Conservation (phyloP, 306 rosid species). For the Lathyrus sativus region DNA sequence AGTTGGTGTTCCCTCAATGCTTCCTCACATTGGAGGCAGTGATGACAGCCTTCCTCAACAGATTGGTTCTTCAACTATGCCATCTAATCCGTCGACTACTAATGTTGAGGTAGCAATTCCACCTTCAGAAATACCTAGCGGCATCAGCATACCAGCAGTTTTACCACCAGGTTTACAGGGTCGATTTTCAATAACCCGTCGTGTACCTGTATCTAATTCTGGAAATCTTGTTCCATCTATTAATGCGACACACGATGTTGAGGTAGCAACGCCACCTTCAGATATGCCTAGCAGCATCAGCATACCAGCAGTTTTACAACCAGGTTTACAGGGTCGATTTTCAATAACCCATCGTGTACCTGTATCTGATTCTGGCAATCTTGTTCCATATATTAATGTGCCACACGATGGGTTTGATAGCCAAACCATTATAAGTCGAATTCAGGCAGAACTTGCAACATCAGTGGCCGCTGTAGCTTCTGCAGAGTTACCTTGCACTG, state of each 20-base stretch:
- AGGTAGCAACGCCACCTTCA: slow-evolving; percentile 50
- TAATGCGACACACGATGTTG: slow-evolving; percentile 14
- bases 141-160: slow-evolving; percentile 50
- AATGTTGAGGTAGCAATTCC: slow-evolving; percentile 43
- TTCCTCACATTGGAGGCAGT: slow-evolving; percentile 32
- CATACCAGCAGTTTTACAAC: slow-evolving; percentile 46
- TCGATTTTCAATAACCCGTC: slow-evolving; percentile 60
- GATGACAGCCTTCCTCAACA: slow-evolving; percentile 42
- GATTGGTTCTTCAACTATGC: slow-evolving; percentile 36
- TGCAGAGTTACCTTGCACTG: slow-evolving; percentile 96
- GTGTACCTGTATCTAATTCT: too few relatives aligned
- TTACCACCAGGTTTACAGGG: slow-evolving; percentile 52
- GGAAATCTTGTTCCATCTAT: too few relatives aligned
- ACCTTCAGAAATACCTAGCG: slow-evolving; percentile 56
- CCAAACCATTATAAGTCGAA: slow-evolving; percentile 63
- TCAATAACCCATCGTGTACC: slow-evolving; percentile 55
- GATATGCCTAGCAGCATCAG: slow-evolving; percentile 49
- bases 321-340: slow-evolving; percentile 61
- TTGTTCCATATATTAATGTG: slow-evolving; percentile 43
- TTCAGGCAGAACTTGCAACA: slow-evolving; percentile 84
- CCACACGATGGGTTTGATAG: slow-evolving; percentile 60
- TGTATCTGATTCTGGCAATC: slow-evolving; percentile 55
- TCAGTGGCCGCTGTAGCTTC: slow-evolving; percentile 82
- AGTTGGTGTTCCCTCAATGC: slow-evolving; percentile 38
- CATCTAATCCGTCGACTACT: slow-evolving; percentile 33